These are phyloP conservation scores for Aspergillus costaricaensis DNA, from an alignment of 2,329 filamentous ascomycete species.

Conservation along the genomic window DNA sequence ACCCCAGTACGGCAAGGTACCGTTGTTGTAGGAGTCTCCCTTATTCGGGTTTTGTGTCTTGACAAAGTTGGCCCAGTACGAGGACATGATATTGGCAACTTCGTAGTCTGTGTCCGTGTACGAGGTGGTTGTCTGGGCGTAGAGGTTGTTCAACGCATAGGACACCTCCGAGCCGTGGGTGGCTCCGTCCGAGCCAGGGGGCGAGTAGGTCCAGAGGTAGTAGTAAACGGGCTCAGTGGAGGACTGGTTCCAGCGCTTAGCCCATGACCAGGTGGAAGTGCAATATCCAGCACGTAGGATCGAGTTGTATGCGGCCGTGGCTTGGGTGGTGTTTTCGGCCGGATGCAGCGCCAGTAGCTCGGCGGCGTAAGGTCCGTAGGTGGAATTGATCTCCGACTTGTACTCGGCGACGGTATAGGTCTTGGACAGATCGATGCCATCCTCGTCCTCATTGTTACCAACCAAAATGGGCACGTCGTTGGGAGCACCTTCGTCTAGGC, in stretches of 20 bases:
- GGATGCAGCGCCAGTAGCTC: neutral
- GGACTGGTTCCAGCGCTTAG: neutral
- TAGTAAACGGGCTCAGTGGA: neutral
- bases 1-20: neutral
- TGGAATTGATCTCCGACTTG: neutral
- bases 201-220: neutral
- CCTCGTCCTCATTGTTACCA: neutral
- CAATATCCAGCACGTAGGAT: neutral
- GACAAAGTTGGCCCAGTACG: neutral
- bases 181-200: neutral
- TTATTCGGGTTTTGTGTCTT: neutral
- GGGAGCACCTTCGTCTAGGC: neutral
- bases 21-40: neutral
- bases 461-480: neutral
- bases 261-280: neutral
- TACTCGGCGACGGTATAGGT: neutral
- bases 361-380: neutral
- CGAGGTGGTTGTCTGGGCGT: neutral
- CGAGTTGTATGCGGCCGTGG: neutral
- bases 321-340: neutral
- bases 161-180: neutral
- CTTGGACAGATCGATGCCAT: neutral
- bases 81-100: neutral
- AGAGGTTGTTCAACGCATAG: neutral
- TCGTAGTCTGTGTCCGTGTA: neutral